These are phyloP conservation scores for Ophiosphaerella herpotricha DNA, from an alignment of 2,329 filamentous ascomycete genomes.

Conservation along the genomic window DNA sequence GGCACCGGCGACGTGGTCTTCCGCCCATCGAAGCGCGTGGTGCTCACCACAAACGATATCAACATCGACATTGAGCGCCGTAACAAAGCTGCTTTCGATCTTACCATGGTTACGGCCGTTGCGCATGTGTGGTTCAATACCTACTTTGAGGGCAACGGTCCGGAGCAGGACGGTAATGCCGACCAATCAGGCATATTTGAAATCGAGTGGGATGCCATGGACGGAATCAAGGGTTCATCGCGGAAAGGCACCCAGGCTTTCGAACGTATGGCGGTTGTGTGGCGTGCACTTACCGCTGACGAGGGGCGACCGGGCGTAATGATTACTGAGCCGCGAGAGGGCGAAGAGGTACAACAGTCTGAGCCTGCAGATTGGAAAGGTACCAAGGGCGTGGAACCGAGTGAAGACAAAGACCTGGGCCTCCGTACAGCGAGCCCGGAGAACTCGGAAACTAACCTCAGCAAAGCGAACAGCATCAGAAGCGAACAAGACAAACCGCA, in stretches of 20 bases:
- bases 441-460: constrained; percentile 66
- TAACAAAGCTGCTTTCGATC: constrained; percentile 74
- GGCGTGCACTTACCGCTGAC: constrained; percentile 60
- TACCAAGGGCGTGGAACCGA: constrained; percentile 43
- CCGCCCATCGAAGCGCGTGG: constrained; percentile 69
- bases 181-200: constrained; percentile 73
- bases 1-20: constrained; percentile 76
- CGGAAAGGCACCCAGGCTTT: constrained; percentile 81
- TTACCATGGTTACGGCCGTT: constrained; percentile 89
- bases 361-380: constrained; percentile 77
- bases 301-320: constrained; percentile 47
- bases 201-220: constrained; percentile 78
- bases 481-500: constrained; percentile 44
- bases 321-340: constrained; percentile 67
- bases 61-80: constrained; percentile 89
- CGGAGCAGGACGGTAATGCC: constrained; percentile 68
- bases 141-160: constrained; percentile 84
- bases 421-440: constrained; percentile 65
- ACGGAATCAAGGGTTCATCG: constrained; percentile 89
- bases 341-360: constrained; percentile 72
- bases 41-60: constrained; percentile 80
- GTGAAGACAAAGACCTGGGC: constrained; percentile 67
- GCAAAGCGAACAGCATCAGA: constrained; percentile 72
- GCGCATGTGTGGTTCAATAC: constrained; percentile 97
- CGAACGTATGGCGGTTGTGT: constrained; percentile 83